Evolutionary conservation across 495 filamentous ascomycete genomes (phyloP).

Genomic region (Daldinia childiae): DNA sequence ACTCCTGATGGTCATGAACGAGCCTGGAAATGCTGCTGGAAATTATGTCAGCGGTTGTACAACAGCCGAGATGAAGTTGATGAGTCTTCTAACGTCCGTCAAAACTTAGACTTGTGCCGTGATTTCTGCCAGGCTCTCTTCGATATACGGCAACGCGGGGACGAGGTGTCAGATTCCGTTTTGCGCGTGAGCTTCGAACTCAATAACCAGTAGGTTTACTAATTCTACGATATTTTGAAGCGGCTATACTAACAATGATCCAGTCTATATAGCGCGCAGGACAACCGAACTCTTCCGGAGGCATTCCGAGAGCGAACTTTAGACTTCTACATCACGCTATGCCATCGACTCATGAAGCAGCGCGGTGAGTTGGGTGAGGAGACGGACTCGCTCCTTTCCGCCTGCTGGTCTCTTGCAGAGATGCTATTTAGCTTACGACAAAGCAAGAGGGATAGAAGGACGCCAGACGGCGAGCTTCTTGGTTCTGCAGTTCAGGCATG

Average conservation of each 20-base stretch:
- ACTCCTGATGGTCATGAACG: conserved; percentile 79
- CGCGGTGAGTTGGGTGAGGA: conserved; percentile 77
- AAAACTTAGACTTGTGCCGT: conserved; percentile 84
- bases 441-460: conserved; percentile 76
- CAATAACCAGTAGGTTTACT: conserved; percentile 75
- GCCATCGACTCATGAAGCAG: conserved; percentile 94
- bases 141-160: conserved; percentile 77
- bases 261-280: conserved; percentile 86
- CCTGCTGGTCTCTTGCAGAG: conserved; percentile 91
- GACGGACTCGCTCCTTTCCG: conserved; percentile 82
- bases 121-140: conserved; percentile 93
- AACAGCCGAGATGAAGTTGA: conserved; percentile 77
- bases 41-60: conserved; percentile 87
- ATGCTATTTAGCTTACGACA: conserved; percentile 94
- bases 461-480: conserved; percentile 81
- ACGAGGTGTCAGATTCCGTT: conserved; percentile 83
- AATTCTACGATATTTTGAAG: not conserved
- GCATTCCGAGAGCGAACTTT: conserved; percentile 89
- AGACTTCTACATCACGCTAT: conserved; percentile 93
- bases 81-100: conserved; percentile 72
- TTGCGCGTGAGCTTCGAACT: conserved; percentile 91
- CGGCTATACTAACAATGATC: not conserved
- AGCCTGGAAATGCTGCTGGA: conserved; percentile 94
- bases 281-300: conserved; percentile 79
- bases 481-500: conserved; percentile 90